Conservation (phyloP, 2,329 filamentous ascomycete genomes). For the Amylocarpus encephaloides region DNA sequence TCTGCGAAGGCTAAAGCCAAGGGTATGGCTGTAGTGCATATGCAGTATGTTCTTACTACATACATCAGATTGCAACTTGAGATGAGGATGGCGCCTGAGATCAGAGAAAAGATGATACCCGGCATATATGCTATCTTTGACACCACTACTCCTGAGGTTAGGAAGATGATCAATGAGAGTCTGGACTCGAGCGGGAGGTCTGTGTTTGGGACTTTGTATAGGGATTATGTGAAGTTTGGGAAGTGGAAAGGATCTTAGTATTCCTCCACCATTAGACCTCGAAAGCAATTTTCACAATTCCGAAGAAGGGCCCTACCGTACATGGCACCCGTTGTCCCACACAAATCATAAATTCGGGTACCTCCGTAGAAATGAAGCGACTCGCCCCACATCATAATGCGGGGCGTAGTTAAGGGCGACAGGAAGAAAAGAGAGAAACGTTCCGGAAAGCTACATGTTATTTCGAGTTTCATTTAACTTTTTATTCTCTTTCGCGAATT, state of each 20-base stretch:
- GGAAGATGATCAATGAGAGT: slow-evolving; percentile 52
- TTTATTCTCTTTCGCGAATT: too few relatives aligned
- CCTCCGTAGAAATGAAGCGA: not conserved
- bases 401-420: too few relatives aligned
- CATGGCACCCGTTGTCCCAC: not conserved
- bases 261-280: too few relatives aligned
- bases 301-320: too few relatives aligned
- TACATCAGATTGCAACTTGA: slow-evolving; percentile 59
- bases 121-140: slow-evolving; percentile 54
- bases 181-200: slow-evolving; percentile 54
- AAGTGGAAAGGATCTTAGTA: slow-evolving; percentile 47
- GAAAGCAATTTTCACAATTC: too few relatives aligned
- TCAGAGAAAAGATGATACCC: slow-evolving; percentile 50
- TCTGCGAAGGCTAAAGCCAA: slow-evolving; percentile 57
- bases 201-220: slow-evolving; percentile 52
- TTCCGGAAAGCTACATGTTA: too few relatives aligned
- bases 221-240: slow-evolving; percentile 54
- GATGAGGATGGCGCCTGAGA: slow-evolving; percentile 41
- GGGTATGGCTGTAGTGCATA: slow-evolving; percentile 53
- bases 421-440: too few relatives aligned
- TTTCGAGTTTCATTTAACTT: too few relatives aligned
- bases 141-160: slow-evolving; percentile 48
- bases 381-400: too few relatives aligned
- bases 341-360: not conserved
- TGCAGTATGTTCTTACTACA: slow-evolving; percentile 53